Base-by-base conservation (phyloP, 2,329 filamentous ascomycete species). In the Penicillium sp. region DNA sequence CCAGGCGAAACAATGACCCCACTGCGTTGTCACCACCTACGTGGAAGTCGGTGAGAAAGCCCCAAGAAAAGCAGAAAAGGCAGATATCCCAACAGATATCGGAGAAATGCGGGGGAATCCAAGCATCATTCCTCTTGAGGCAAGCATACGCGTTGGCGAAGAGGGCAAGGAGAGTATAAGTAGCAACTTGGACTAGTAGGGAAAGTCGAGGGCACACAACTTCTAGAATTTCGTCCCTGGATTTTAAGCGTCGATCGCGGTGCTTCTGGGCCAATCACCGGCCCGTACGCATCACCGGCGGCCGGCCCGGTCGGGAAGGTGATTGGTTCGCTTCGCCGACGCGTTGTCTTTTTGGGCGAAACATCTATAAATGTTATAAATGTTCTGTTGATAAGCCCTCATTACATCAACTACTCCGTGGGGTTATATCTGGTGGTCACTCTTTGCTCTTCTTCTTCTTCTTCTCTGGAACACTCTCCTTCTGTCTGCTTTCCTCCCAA, bases 211-310 rank as follows among this genome's bases (percentile, higher is more conserved):
- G 4, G 18, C 27, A 47, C 27, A 52, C 38, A 45, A 49, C 54
- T 60, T 62, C 60, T 58, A 59, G 58, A 62, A 64, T 42, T 38
- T 54, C 34, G 56, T 63, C 55, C 57, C 59, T 59, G 55, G 50
- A 58, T 51, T 54, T 34, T 32, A 39, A 52, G 47, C 38, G 59
- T 45, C 61, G 61, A 64, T 63, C 56, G 55, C 48, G 5, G 24
- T 48, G 45, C 21, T n/a, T 22, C 6, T 13, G 1, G 38, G 36
- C 62, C 62, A 64, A 63, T 63, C 34, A 62, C 16, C 16, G 38
- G 36, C n/a, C 18, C 45, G 22, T 18, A 41, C 51, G 22, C 45
- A 55, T 21, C 60, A 62, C 62, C 62, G 62, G 62, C 47, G 9
- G 40, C 57, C 60, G 59, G 59, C 53, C 62, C 61, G 59, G 61